Base-by-base conservation (phyloP, 2,329 filamentous ascomycete species). In the Fusarium longipes region DNA sequence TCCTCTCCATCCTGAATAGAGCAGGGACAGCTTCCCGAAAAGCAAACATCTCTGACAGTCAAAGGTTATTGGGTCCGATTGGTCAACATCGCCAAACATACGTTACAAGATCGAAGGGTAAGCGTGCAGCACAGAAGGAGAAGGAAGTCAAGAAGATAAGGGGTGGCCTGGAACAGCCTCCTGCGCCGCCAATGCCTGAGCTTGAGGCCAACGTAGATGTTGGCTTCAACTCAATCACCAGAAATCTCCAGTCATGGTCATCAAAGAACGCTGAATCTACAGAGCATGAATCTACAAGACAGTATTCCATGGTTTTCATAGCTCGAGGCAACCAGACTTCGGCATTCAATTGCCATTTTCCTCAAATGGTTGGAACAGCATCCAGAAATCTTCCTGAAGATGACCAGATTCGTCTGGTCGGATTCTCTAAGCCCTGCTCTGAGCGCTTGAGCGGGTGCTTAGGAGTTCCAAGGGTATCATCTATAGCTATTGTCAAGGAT, bases 141-240 rank as follows among this genome's bases (percentile, higher is more conserved):
- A 81, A 80, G 43, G 78, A 78, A 51, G 70, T 73, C 27, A 74
- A 73, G 43, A 73, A 73, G 52, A 36, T 60, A 58, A 68, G 64
- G 20, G 61, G 70, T 17, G 40, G 43, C 44, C 45, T 56, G 25
- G 63, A 60, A 38, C 59, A 61, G 36, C 60, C 38, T 80, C 78
- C 81, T 80, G 42, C 66, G 61, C 44, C 76, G 4, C 73, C 74
- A 4, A 59, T 63, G 17, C 87, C 88, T 5, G 86, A 85, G 45
- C 78, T 92, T 10, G 77, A 79, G n/a, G 78, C 78, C 5, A 83
- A 84, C 63, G 75, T 93, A 36, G 86, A 91, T 47, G 79, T 91
- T 45, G 91, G 91, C 4, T 79, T 93, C 42, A 86, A 88, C 68
- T 83, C 80, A 57, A 87, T 92, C 57, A 89, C 87, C 7, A 84